phyloP scores from a whole-genome alignment of 164 flowering plant species.

The Magnolia changhungtana region DNA sequence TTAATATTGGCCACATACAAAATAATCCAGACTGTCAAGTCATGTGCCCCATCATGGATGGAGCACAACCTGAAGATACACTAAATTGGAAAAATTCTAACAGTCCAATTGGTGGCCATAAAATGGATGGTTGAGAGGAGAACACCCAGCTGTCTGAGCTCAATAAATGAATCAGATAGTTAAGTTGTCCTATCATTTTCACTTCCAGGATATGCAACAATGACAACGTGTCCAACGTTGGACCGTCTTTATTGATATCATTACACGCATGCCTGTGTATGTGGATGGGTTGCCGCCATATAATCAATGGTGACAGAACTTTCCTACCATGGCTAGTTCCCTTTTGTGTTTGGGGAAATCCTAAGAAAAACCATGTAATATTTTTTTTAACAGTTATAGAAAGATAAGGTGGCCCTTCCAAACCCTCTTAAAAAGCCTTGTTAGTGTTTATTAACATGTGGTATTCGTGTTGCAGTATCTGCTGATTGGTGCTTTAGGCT shows the following conservation, averaged over 20 bases:
- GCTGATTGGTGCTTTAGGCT: constrained; percentile 17
- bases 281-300: too few relatives aligned
- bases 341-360: not conserved
- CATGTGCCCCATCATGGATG: too few relatives aligned
- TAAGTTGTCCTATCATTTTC: not conserved
- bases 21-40: too few relatives aligned
- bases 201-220: not conserved
- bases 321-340: not conserved
- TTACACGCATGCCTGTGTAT: too few relatives aligned
- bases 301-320: not conserved
- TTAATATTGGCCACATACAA: too few relatives aligned
- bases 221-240: not conserved
- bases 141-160: not conserved
- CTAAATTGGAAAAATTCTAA: too few relatives aligned
- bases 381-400: not conserved
- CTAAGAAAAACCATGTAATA: not conserved
- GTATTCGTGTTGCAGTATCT: constrained; percentile 23
- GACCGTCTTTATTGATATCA: not conserved
- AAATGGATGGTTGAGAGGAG: too few relatives aligned
- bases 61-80: too few relatives aligned
- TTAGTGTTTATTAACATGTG: not conserved
- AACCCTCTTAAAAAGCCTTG: not conserved
- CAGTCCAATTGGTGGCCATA: too few relatives aligned
- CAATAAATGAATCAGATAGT: not conserved
- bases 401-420: not conserved